These are phyloP conservation scores for Jatropha curcas DNA, from an alignment of 345 rosid species.

Conservation along the genomic window DNA sequence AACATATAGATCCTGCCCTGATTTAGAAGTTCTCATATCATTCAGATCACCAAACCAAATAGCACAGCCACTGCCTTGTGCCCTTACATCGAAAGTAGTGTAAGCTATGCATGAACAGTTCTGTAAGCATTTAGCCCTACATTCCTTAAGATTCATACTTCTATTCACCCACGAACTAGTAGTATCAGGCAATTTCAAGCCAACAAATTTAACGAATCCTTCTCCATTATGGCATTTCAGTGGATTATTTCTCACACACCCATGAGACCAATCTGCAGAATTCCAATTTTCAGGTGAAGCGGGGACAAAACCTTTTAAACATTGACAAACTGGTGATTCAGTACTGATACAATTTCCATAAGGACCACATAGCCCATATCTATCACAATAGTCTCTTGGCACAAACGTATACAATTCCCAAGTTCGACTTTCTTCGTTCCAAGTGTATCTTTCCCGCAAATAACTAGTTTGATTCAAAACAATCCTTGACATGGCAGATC, in stretches of 20 bases:
- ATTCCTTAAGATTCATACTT: constrained; percentile 5
- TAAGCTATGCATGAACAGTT: constrained; percentile 15
- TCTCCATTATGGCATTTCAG: background rate
- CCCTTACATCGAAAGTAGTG: background rate
- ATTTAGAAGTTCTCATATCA: background rate
- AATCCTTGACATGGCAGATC: background rate
- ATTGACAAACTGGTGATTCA: background rate
- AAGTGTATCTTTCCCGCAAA: background rate
- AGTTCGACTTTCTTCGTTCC: background rate
- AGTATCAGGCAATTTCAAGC: constrained; percentile 11
- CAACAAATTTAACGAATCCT: background rate
- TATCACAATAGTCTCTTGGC: constrained; percentile 18
- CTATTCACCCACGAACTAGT: background rate
- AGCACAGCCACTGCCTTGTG: constrained; percentile 20
- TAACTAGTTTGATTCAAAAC: background rate
- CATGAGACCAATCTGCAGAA: background rate
- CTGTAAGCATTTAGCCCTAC: background rate
- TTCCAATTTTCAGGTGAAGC: background rate
- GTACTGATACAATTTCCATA: background rate
- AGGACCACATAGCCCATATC: constrained; percentile 16
- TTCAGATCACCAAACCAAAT: constrained; percentile 17
- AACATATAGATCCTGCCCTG: background rate
- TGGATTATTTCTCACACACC: background rate
- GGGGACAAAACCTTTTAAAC: constrained; percentile 16
- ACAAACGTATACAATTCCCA: background rate